phyloP scores from a whole-genome alignment of 768 basidiomycete genomes.

The Leccinum truebloodii region DNA sequence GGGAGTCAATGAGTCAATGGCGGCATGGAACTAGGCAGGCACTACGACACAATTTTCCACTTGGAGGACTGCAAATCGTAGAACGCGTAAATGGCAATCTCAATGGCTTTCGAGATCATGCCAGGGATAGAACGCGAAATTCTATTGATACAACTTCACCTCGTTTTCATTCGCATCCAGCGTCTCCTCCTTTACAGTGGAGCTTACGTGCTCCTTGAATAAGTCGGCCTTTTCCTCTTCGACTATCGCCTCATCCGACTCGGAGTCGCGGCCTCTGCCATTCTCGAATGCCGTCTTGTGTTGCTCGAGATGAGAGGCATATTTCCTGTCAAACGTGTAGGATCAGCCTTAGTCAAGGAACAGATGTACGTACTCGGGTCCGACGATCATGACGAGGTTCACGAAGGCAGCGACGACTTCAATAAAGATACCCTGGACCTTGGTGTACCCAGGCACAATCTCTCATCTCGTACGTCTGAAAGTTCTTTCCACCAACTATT shows the following conservation, averaged over 20 bases:
- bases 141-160: too few relatives aligned
- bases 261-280: slow-evolving; percentile 49
- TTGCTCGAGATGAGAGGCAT: slow-evolving; percentile 82
- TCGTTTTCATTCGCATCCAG: background rate
- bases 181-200: background rate
- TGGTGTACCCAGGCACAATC: slow-evolving; percentile 66
- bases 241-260: slow-evolving; percentile 39
- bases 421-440: slow-evolving; percentile 83
- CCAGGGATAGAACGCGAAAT: background rate
- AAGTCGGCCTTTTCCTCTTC: slow-evolving; percentile 20
- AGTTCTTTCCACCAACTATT: slow-evolving; percentile 59
- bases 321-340: slow-evolving; percentile 47
- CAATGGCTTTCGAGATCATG: background rate
- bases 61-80: too few relatives aligned
- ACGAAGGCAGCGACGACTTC: slow-evolving; percentile 80
- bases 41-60: too few relatives aligned
- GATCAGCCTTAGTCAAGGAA: background rate
- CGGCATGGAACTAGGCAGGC: too few relatives aligned
- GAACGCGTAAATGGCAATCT: too few relatives aligned
- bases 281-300: slow-evolving; percentile 78
- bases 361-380: slow-evolving; percentile 62
- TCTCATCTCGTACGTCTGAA: slow-evolving; percentile 48
- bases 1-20: too few relatives aligned
- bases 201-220: slow-evolving; percentile 9
- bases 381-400: slow-evolving; percentile 72